phyloP scores from a whole-genome alignment of 75 land plant genomes.

The Larix kaempferi region DNA sequence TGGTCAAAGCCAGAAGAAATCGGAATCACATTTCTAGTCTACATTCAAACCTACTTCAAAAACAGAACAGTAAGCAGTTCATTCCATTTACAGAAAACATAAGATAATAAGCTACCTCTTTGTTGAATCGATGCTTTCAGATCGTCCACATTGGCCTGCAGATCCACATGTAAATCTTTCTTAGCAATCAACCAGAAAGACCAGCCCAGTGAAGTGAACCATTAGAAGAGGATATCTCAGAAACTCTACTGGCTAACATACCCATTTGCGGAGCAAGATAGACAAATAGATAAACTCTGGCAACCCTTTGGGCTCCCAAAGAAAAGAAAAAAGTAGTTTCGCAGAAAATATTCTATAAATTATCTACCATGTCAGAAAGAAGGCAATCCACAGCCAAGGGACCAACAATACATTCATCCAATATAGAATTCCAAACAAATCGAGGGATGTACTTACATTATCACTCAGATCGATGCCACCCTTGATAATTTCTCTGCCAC shows the following conservation, averaged over 20 bases:
- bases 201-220: neutral
- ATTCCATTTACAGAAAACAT: neutral
- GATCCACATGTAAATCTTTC: neutral
- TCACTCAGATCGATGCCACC: constrained; percentile 75
- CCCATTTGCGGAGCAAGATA: neutral
- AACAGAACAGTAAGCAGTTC: neutral
- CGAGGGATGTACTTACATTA: constrained; percentile 29
- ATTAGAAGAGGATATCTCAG: neutral
- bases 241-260: neutral
- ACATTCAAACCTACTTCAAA: neutral
- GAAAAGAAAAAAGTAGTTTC: too few species aligned
- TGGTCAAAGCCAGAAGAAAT: too few species aligned
- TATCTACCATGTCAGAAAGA: constrained; percentile 7
- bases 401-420: neutral
- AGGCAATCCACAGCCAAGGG: neutral
- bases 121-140: constrained; percentile 73
- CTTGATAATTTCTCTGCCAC: constrained; percentile 80
- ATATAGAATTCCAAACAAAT: neutral
- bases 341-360: neutral
- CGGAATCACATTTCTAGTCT: too few species aligned
- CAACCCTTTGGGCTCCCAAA: neutral
- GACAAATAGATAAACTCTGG: neutral
- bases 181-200: neutral
- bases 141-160: constrained; percentile 85
- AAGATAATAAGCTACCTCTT: constrained; percentile 48